Evolutionary conservation across 805 yeast species (phyloP).

Genomic region (Yarrowia sp.): DNA sequence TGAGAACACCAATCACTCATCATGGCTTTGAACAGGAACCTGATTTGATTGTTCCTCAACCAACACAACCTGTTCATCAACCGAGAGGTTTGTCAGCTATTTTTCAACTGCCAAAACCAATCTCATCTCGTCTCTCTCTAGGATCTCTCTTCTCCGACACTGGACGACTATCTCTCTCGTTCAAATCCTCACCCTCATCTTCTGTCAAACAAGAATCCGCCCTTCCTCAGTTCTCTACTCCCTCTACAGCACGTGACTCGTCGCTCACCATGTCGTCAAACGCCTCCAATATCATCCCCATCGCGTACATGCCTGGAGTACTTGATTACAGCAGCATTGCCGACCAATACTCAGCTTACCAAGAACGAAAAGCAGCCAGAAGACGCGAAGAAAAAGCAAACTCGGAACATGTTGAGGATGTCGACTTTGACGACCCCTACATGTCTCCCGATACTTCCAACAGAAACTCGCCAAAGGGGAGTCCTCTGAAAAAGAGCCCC

Average conservation of each 20-base stretch:
- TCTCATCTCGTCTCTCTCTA: neutral
- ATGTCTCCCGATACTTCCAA: neutral
- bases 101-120: neutral
- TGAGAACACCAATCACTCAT: neutral
- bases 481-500: neutral
- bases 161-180: neutral
- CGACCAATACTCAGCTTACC: neutral
- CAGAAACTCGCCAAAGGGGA: neutral
- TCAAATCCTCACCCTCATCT: neutral
- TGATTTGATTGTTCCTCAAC: neutral
- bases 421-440: neutral
- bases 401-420: neutral
- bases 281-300: constrained; percentile 85
- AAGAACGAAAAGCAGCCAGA: neutral
- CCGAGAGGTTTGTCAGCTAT: neutral
- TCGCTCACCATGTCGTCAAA: constrained; percentile 45
- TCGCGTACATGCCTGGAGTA: constrained; percentile 93
- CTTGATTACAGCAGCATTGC: neutral
- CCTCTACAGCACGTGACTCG: constrained; percentile 1
- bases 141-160: neutral
- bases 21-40: neutral
- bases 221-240: neutral
- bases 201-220: neutral
- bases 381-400: neutral
- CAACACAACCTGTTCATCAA: neutral